Evolutionary conservation across 768 basidiomycete genomes (phyloP), one percentile per base, ranked within the genome.

Genomic region (Boletellus ananas): DNA sequence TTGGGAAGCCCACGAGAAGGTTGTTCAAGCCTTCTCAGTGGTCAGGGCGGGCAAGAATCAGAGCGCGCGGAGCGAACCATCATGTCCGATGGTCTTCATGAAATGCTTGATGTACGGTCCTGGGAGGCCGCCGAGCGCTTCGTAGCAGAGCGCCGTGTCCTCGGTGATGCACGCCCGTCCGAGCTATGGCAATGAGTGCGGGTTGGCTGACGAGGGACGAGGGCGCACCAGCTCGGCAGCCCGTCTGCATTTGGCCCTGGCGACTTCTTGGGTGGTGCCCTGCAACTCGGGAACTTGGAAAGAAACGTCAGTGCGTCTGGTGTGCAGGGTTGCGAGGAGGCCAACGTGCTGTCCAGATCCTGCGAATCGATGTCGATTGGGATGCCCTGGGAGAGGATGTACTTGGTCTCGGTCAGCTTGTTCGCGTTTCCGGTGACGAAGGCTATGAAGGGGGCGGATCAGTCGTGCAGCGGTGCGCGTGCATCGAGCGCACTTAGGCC

Each of bases 61-160:
- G 18, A 34, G 34, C 46, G 3, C 45, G 34, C 21, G 11, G 14
- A 31, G 57, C 74, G 46, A 48, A 73, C 95, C 95, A 55, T 90
- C 84, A 64, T 92, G 90, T 2, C 95, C 95, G 6, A 97, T 68
- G 21, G 77, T 78, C 38, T 77, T 76, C 68, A 97, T 72, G 68
- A 99, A 99, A 56, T 90, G 76, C 62, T 99, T 99, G 76, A 99
- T 94, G 71, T 95, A 99, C 0, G 95, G 95, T 0, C 96, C 96
- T 2, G 96, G 96, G 4, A 99, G 79, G 0, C 93, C 95, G 17
- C 85, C 80, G 16, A 98, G 73, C 0, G 96, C 94, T 52, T 84
- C 81, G 62, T 91, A 98, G 57, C 87, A 90, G 6, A 99, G 79
- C 0, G 96, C 93, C 0, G 96, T 99, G 65, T 99, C 96, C 71